Base-by-base conservation (phyloP, 2,329 filamentous ascomycete genomes). In the Penicillium occitanis region DNA sequence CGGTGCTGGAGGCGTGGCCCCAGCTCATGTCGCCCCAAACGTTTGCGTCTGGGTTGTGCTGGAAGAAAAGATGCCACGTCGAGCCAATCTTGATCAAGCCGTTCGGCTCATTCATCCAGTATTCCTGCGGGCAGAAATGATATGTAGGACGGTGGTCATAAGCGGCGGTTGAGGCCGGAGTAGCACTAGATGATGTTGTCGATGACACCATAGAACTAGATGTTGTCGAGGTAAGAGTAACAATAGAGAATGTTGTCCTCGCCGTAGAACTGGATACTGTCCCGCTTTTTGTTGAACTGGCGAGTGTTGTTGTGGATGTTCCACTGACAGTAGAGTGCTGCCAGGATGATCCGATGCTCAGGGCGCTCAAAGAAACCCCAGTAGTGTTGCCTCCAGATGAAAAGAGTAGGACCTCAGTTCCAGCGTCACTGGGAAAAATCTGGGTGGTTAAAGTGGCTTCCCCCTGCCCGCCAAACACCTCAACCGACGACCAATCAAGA, bases 401-500 rank as follows among this genome's bases (percentile, higher is more conserved):
- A 25, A 70, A 66, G 22, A 72, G 46, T 13, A 55, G 61, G 13
- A 65, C 65, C 51, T 69, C 35, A 1, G 67, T 69, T 19, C 68
- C 69, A 61, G 66, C 61, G 30, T 60, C 66, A 5, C 48, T 44
- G 0, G 73, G 73, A 61, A 75, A 75, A 6, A 75, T 70, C 61
- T 74, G 73, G n/a, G 71, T 66, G 13, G 73, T 75, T 37, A 75
- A 13, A 3, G 72, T 71, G 2, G 69, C 64, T 64, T 75, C 71
- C 2, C 73, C 73, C 6, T 69, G 35, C 3, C 72, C 73, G 0
- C 72, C 73, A 60, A 75, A 73, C 2, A 75, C 70, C 59, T 75
- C 73, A 37, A 75, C 69, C 25, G 70, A 71, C 8, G 73, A 74
- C 71, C 73, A 73, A 63, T 77, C 71, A 5, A 75, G 64, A 62